These are phyloP conservation scores for Pyrenophora seminiperda DNA, from an alignment of 2,329 filamentous ascomycete genomes.

Conservation along the genomic window DNA sequence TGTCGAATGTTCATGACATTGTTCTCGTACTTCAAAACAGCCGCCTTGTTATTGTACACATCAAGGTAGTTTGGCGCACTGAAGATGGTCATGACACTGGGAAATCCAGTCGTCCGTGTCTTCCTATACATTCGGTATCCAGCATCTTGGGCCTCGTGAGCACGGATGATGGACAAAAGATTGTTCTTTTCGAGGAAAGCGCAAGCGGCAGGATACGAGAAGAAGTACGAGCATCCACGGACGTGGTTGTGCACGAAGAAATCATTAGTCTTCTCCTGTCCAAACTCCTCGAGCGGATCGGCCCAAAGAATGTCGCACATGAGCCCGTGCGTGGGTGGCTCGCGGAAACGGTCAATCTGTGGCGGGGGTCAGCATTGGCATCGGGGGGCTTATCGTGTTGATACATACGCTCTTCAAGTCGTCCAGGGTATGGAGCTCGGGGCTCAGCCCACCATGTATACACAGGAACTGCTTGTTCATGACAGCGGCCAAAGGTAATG, in stretches of 20 bases:
- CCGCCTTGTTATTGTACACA: constrained; percentile 99
- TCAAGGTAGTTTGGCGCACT: constrained; percentile 98
- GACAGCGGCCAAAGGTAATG: constrained; percentile 87
- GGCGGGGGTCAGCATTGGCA: constrained; percentile 28
- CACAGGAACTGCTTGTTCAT: constrained; percentile 99
- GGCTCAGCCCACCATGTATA: constrained; percentile 95
- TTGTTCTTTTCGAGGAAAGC: constrained; percentile 99
- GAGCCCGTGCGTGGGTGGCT: constrained; percentile 93
- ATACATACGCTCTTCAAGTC: constrained; percentile 80
- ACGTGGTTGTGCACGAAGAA: constrained; percentile 99
- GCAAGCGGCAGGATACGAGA: constrained; percentile 96
- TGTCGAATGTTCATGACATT: constrained; percentile 99
- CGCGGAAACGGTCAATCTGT: constrained; percentile 94
- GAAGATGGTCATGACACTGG: constrained; percentile 99
- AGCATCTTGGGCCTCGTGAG: constrained; percentile 97
- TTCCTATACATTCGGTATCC: constrained; percentile 99
- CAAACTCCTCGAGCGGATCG: constrained; percentile 96
- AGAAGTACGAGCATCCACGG: constrained; percentile 98
- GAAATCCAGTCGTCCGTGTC: constrained; percentile 96
- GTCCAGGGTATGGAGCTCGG: constrained; percentile 93
- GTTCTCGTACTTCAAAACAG: constrained; percentile 98
- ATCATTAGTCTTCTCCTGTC: constrained; percentile 96
- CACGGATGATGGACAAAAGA: constrained; percentile 92
- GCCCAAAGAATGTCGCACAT: constrained; percentile 99
- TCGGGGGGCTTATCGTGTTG: neutral